Percentiles rank a stretch among this genome's conserved stretches.
Conservation (phyloP, 495 filamentous ascomycete genomes). For the Bryoglossum gracile region DNA sequence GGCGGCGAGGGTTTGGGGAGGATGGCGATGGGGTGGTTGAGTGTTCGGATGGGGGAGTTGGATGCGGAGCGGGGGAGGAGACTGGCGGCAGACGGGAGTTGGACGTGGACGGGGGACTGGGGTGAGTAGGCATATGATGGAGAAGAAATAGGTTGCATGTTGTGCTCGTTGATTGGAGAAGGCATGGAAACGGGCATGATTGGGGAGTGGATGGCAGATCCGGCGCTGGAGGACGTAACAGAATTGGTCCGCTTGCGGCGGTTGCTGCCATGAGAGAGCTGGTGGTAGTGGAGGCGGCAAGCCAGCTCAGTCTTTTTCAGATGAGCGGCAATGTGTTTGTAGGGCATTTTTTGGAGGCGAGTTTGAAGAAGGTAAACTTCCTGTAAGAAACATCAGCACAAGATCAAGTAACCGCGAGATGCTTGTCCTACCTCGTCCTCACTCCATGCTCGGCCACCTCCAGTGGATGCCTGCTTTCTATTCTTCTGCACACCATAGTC, state of each 20-base stretch:
- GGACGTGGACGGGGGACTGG: slow-evolving; percentile 18
- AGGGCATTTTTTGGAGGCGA: slow-evolving; percentile 77
- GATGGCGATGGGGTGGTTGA: slow-evolving; percentile 46
- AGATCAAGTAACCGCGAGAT: slow-evolving; percentile 4
- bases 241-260: slow-evolving; percentile 61
- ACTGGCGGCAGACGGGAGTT: slow-evolving; percentile 21
- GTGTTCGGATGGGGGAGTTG: slow-evolving; percentile 24
- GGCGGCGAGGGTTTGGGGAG: slow-evolving; percentile 52
- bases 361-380: slow-evolving; percentile 81
- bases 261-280: slow-evolving; percentile 73
- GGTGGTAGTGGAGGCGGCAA: slow-evolving; percentile 78
- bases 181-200: slow-evolving; percentile 36
- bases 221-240: slow-evolving; percentile 46
- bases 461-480: slow-evolving; percentile 58
- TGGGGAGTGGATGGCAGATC: slow-evolving; percentile 36
- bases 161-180: slow-evolving; percentile 39
- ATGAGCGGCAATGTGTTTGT: slow-evolving; percentile 79
- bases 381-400: slow-evolving; percentile 33
- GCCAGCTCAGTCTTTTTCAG: slow-evolving; percentile 81
- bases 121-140: slow-evolving; percentile 21
- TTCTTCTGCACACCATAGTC: slow-evolving; percentile 49
- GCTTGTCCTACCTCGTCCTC: slow-evolving; percentile 59
- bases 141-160: slow-evolving; percentile 12
- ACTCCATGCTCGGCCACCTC: slow-evolving; percentile 68
- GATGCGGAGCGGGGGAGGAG: slow-evolving; percentile 18